Evolutionary conservation across 2,329 filamentous ascomycete species (phyloP), one percentile per base, ranked within the genome.

Genomic region (Claviceps pusilla): DNA sequence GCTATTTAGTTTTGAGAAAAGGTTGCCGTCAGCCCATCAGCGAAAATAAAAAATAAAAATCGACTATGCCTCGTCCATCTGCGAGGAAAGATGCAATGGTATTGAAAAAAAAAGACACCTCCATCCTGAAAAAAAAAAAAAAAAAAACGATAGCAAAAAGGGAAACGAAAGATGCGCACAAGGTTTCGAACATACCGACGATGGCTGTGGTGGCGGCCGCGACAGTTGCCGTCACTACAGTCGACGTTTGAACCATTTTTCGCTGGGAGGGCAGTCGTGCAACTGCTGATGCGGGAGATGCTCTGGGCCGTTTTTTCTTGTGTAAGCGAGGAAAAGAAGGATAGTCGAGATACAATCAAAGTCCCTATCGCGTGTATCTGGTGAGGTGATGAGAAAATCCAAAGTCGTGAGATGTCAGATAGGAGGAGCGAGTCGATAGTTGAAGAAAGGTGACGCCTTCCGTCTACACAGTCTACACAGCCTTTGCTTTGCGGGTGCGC

Each of bases 171-270:
- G 5, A 41, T 37, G 54, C 51, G 51, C 49, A 49, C 48, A 16
- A n/a, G 16, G 14, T 29, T 46, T 19, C n/a, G 45, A 57, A 57
- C 57, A 65, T 75, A 84, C 81, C 80, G 62, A 82, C 64, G 54
- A 82, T 59, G 59, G 78, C 79, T 52, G 79, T 79, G 55, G 79
- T 79, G 60, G 78, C 69, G 51, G 78, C 80, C 64, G 79, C 79
- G 64, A 80, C 75, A 55, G 78, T 78, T 66, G 79, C 77, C 66
- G 79, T 80, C 68, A 79, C 75, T 65, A 82, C 65, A 59, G 74
- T 79, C 59, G 71, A 73, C 58, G 74, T 69, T 66, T 77, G 74
- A 59, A 77, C 70, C 71, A 73, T 73, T 54, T 55, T 59, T 59
- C 28, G n/a, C 12, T 31, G 42, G 42, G 50, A 49, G 45, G 52